Conservation (phyloP, 305 asterid species). For the Caryopteris hybrid region DNA sequence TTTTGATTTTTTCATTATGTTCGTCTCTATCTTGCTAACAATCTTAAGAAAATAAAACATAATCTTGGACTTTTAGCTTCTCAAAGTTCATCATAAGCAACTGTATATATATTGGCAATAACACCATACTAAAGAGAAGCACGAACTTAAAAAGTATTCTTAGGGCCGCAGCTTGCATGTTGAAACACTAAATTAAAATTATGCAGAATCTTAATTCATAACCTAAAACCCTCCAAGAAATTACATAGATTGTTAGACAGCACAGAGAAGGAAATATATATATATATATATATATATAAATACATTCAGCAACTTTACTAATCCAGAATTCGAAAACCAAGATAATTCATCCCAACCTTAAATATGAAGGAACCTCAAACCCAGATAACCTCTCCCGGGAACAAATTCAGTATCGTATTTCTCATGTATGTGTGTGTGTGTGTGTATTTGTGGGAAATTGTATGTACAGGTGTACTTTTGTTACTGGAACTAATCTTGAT, state of each 20-base stretch:
- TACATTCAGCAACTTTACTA: background rate
- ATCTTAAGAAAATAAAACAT: background rate
- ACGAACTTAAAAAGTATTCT: too few species aligned
- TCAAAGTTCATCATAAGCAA: background rate
- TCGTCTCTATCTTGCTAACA: background rate
- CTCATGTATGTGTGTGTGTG: background rate
- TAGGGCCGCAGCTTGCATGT: too few species aligned
- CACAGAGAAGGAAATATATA: too few species aligned
- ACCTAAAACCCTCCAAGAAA: background rate
- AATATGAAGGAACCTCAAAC: slow-evolving; percentile 19
- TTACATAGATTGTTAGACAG: background rate
- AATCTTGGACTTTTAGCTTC: background rate
- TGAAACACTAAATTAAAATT: too few species aligned
- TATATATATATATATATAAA: too few species aligned
- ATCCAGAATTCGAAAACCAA: slow-evolving; percentile 17
- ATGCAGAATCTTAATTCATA: background rate
- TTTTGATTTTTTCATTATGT: background rate
- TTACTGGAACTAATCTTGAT: slow-evolving; percentile 1
- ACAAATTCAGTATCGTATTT: slow-evolving; percentile 1
- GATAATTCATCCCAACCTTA: slow-evolving; percentile 6
- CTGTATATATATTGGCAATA: background rate
- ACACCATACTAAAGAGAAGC: too few species aligned
- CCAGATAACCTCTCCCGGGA: background rate
- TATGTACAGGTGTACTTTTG: background rate
- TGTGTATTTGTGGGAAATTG: background rate